These are phyloP conservation scores for Daldinia childiae DNA, from an alignment of 495 filamentous ascomycete species.

Conservation along the genomic window DNA sequence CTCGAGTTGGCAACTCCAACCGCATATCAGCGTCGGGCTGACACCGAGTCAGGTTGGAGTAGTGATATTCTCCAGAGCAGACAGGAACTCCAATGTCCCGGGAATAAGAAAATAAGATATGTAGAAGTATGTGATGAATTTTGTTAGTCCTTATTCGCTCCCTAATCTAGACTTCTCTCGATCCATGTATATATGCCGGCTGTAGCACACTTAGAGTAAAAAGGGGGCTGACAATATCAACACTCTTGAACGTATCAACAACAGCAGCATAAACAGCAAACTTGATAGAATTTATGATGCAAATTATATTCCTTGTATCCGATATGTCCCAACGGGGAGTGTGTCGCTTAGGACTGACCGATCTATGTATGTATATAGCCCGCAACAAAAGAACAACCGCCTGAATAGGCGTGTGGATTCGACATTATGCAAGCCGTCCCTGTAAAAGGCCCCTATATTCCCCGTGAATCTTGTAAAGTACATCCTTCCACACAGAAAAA, in stretches of 20 bases:
- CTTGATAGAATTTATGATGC: constrained; percentile 17
- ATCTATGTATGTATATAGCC: constrained; percentile 43
- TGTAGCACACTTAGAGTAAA: not conserved
- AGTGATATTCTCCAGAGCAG: not conserved
- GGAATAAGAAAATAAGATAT: not conserved
- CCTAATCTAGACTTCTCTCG: not conserved
- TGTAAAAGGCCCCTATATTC: constrained; percentile 29
- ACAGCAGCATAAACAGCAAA: not conserved
- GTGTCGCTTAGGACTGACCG: constrained; percentile 22
- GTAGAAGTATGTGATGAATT: not conserved
- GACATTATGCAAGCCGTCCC: constrained; percentile 33
- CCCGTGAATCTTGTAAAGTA: constrained; percentile 21
- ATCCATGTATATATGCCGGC: not conserved
- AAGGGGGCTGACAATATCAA: not conserved
- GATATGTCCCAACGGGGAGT: constrained; percentile 8
- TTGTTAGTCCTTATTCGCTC: not conserved
- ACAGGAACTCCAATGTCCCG: not conserved
- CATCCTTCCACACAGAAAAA: constrained; percentile 18
- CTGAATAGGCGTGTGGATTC: constrained; percentile 25
- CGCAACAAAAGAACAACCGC: constrained; percentile 35
- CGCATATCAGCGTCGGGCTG: not conserved
- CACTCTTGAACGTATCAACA: not conserved
- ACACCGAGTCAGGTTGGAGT: not conserved
- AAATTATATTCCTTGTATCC: constrained; percentile 25
- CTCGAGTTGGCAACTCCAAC: constrained; percentile 2